Evolutionary conservation across 2,329 filamentous ascomycete species (phyloP), one percentile per base, ranked within the genome.

Genomic region (Pseudogymnoascus sp.): DNA sequence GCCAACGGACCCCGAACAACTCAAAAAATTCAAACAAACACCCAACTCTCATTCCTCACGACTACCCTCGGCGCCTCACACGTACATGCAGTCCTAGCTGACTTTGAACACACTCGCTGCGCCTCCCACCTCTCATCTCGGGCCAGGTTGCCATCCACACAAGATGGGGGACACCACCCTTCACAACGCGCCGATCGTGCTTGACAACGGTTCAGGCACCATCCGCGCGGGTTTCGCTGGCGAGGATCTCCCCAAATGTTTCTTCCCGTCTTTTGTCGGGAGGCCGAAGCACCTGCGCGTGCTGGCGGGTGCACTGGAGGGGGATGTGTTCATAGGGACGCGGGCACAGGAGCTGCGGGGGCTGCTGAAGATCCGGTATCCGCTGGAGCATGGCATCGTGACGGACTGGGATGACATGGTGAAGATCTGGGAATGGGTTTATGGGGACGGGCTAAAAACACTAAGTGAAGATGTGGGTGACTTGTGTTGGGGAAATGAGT

Each of bases 341-440:
- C 88, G 91, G 75, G 85, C 85, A 16, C 93, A 93, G 70, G 93
- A 97, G 73, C 82, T 96, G 72, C 87, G 93, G 72, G 95, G 95
- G 2, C 80, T 99, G 66, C 83, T 99, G 70, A 99, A 97, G 84
- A 97, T 99, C 71, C 84, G 87, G 68, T 97, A 97, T 75, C 95
- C 95, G 49, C 80, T 99, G 63, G 95, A 97, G 79, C 95, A 99
- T 75, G 95, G 95, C 70, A 96, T 99, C 72, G 95, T 99, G 67
- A 99, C 95, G 69, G 92, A 99, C 77, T 99, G 95, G 95, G 95
- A 97, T 74, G 95, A 99, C 74, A 99, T 99, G 95, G 95, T 99
- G 81, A 88, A 91, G 79, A 99, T 99, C 78, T 99, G 95, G 95
- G 90, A 96, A 72, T 95, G 96, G 73, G 92, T 99, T 62, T 99